Evolutionary conservation across 164 flowering plant species (phyloP).

Genomic region (Protea cynaroides): DNA sequence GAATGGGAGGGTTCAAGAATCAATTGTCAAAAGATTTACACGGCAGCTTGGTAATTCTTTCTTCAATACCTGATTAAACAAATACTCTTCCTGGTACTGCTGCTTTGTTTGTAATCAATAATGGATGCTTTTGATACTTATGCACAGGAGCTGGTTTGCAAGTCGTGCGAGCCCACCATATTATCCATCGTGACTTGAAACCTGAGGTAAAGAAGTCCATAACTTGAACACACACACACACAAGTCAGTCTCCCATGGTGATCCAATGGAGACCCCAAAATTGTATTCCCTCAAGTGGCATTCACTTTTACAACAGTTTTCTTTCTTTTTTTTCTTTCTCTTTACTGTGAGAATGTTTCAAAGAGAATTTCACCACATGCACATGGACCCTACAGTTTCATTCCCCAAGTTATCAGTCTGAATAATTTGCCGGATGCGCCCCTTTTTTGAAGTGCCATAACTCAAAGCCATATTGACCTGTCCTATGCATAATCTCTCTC

Average conservation of each 20-base stretch:
- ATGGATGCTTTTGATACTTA: constrained; percentile 1
- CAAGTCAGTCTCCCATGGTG: too few species aligned
- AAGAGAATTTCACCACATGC: too few species aligned
- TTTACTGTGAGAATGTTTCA: too few species aligned
- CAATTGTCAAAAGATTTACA: constrained; percentile 41
- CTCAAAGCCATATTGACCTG: not conserved
- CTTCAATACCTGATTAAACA: not conserved
- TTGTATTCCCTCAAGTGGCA: too few species aligned
- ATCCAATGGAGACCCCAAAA: too few species aligned
- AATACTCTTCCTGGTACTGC: not conserved
- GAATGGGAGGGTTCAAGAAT: constrained; percentile 53
- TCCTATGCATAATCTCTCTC: not conserved
- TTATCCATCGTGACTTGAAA: constrained; percentile 65
- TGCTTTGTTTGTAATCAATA: constrained; percentile 1
- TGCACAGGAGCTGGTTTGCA: constrained; percentile 55
- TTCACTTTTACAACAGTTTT: not conserved
- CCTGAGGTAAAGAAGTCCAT: constrained; percentile 48
- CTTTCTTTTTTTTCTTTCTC: not conserved
- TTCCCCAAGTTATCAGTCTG: not conserved
- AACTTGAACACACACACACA: not conserved
- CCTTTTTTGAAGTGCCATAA: not conserved
- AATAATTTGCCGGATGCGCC: not conserved
- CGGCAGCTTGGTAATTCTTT: constrained; percentile 53
- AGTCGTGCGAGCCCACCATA: constrained; percentile 41
- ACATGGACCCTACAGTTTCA: not conserved